A percentile compares a stretch with the other conserved stretches of the same genome.
Evolutionary conservation across 805 yeast genomes (phyloP).

Genomic region (Hermanozyma aechmeae): DNA sequence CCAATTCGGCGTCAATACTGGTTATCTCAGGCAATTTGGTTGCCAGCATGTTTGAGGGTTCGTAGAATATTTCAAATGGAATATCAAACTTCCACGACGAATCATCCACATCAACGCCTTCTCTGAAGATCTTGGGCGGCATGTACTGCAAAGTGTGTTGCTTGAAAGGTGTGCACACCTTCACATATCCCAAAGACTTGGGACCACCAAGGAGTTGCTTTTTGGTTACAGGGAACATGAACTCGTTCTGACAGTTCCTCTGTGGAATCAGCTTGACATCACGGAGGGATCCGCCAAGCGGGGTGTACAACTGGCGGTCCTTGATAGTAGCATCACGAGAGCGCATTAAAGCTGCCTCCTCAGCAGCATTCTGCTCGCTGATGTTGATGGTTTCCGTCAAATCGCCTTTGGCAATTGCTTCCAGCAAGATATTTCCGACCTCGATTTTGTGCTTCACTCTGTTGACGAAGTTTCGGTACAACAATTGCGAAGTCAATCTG

Average conservation of each 20-base stretch:
- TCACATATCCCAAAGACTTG: slow-evolving; percentile 23
- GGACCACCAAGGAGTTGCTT: slow-evolving; percentile 19
- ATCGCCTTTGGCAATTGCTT: slow-evolving; percentile 1
- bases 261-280: background rate
- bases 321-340: slow-evolving; percentile 3
- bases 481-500: slow-evolving; percentile 6
- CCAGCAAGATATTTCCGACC: slow-evolving; percentile 9
- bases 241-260: slow-evolving; percentile 14
- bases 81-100: slow-evolving; percentile 11
- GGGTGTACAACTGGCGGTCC: slow-evolving; percentile 9
- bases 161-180: slow-evolving; percentile 21
- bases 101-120: slow-evolving; percentile 2
- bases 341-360: slow-evolving; percentile 1
- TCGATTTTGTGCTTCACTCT: slow-evolving; percentile 20
- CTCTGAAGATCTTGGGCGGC: slow-evolving; percentile 11
- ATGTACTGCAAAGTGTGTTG: slow-evolving; percentile 19
- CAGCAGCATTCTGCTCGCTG: slow-evolving; percentile 1
- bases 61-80: slow-evolving; percentile 22
- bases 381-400: slow-evolving; percentile 1
- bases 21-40: slow-evolving; percentile 16
- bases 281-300: slow-evolving; percentile 1
- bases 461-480: slow-evolving; percentile 14
- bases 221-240: slow-evolving; percentile 20
- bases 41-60: slow-evolving; percentile 12
- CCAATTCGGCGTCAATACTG: slow-evolving; percentile 20